phyloP scores from a whole-genome alignment of 2,329 filamentous ascomycete species.

The Aureobasidium zeae region DNA sequence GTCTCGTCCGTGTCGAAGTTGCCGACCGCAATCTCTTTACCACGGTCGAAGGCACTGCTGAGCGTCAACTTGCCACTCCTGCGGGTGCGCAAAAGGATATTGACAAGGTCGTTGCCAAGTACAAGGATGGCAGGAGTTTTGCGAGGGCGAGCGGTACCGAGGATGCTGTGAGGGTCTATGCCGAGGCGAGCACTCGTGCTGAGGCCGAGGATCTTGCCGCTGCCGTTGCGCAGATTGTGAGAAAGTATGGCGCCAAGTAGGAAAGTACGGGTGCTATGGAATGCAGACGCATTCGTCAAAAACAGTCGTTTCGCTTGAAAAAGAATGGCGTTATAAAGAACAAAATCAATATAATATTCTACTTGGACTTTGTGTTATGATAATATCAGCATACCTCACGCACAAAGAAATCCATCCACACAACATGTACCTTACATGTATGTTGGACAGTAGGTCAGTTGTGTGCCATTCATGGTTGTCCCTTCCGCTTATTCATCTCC shows the following conservation, averaged over 20 bases:
- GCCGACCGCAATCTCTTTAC: slow-evolving; percentile 80
- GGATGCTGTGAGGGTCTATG: slow-evolving; percentile 91
- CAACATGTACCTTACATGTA: too few relatives aligned
- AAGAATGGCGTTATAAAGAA: too few relatives aligned
- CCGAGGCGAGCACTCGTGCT: slow-evolving; percentile 53
- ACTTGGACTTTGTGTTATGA: too few relatives aligned
- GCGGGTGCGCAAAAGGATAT: slow-evolving; percentile 74
- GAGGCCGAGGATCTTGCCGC: slow-evolving; percentile 18
- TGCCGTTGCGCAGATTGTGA: slow-evolving; percentile 17
- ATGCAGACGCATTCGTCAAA: too few relatives aligned
- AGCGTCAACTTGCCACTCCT: slow-evolving; percentile 75
- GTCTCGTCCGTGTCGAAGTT: slow-evolving; percentile 88
- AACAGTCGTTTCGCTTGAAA: too few relatives aligned
- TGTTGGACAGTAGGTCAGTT: too few relatives aligned
- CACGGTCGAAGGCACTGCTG: slow-evolving; percentile 67
- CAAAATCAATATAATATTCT: too few relatives aligned
- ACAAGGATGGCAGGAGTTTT: slow-evolving; percentile 81
- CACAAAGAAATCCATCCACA: too few relatives aligned
- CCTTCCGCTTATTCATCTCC: too few relatives aligned
- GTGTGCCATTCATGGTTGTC: too few relatives aligned
- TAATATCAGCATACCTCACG: too few relatives aligned
- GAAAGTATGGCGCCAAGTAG: slow-evolving; percentile 13
- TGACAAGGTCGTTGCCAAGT: slow-evolving; percentile 79
- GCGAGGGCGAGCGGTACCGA: slow-evolving; percentile 90
- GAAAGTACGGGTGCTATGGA: background rate